Percentiles rank a stretch among this genome's conserved stretches.
These are phyloP conservation scores for Lactarius deliciosus DNA, from an alignment of 768 basidiomycete genomes.

Conservation along the genomic window DNA sequence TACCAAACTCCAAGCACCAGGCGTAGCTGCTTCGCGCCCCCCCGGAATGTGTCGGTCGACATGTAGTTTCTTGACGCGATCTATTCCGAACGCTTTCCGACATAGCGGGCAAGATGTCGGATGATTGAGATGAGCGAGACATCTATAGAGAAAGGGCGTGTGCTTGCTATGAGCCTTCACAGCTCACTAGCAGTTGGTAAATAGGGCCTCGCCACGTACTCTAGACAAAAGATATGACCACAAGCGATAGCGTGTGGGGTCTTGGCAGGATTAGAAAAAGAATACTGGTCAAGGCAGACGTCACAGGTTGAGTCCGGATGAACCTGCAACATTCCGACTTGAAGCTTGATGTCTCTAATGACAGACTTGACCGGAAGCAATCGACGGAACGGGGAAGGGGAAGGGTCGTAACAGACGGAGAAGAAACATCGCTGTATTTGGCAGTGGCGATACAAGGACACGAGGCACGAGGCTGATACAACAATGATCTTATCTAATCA, in stretches of 20 bases:
- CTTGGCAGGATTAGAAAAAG: slow-evolving; percentile 48
- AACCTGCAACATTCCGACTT: slow-evolving; percentile 51
- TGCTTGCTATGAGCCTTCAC: slow-evolving; percentile 7
- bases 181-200: background rate
- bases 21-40: slow-evolving; percentile 13
- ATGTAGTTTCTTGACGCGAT: slow-evolving; percentile 64
- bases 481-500: slow-evolving; percentile 16
- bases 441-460: slow-evolving; percentile 21
- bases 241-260: slow-evolving; percentile 72
- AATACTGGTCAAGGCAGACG: slow-evolving; percentile 68
- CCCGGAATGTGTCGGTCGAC: slow-evolving; percentile 43
- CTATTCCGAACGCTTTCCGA: slow-evolving; percentile 56
- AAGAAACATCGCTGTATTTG: slow-evolving; percentile 25
- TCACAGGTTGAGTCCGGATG: slow-evolving; percentile 74
- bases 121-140: slow-evolving; percentile 47
- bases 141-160: slow-evolving; percentile 41
- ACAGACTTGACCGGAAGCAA: background rate
- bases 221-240: slow-evolving; percentile 72
- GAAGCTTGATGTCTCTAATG: background rate
- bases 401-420: slow-evolving; percentile 2
- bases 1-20: slow-evolving; percentile 18
- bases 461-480: slow-evolving; percentile 15
- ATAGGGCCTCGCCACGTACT: slow-evolving; percentile 44
- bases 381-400: slow-evolving; percentile 5
- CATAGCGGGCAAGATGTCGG: slow-evolving; percentile 65